phyloP scores from a whole-genome alignment of 2,329 filamentous ascomycete genomes.

The Rosellinia necatrix region DNA sequence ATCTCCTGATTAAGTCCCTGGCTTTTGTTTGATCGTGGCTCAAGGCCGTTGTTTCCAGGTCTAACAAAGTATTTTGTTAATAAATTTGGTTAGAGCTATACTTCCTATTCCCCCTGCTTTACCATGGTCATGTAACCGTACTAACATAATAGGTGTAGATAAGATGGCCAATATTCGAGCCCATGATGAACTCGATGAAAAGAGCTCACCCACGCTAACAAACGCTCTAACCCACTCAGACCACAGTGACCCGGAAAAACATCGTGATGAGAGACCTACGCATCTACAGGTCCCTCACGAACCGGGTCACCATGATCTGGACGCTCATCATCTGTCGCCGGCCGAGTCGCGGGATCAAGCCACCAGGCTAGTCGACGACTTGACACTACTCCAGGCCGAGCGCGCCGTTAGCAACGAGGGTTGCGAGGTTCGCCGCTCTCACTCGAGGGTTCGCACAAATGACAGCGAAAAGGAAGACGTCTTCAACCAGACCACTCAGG shows the following conservation, averaged over 20 bases:
- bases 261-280: conserved; percentile 17
- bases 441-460: conserved; percentile 32
- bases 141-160: no score
- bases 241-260: conserved; percentile 20
- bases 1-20: no score
- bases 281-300: conserved; percentile 32
- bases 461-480: conserved; percentile 36
- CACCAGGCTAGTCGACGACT: conserved; percentile 38
- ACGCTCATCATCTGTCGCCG: conserved; percentile 30
- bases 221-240: conserved; percentile 8
- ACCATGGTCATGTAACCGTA: no score
- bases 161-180: conserved; percentile 12
- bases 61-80: no score
- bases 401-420: conserved; percentile 37
- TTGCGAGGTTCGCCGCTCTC: conserved; percentile 30
- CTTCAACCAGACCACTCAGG: conserved; percentile 38
- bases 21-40: no score
- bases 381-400: conserved; percentile 41
- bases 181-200: conserved; percentile 28
- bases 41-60: no score
- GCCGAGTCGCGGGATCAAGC: conserved; percentile 37
- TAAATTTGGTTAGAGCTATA: no score
- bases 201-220: conserved; percentile 27
- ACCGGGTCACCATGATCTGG: conserved; percentile 18
- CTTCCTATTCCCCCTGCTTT: no score